A percentile compares a stretch with the other conserved stretches of the same genome.
These are phyloP conservation scores for Decorospora gaudefroyi DNA, from an alignment of 2,329 filamentous ascomycete species.

Conservation along the genomic window DNA sequence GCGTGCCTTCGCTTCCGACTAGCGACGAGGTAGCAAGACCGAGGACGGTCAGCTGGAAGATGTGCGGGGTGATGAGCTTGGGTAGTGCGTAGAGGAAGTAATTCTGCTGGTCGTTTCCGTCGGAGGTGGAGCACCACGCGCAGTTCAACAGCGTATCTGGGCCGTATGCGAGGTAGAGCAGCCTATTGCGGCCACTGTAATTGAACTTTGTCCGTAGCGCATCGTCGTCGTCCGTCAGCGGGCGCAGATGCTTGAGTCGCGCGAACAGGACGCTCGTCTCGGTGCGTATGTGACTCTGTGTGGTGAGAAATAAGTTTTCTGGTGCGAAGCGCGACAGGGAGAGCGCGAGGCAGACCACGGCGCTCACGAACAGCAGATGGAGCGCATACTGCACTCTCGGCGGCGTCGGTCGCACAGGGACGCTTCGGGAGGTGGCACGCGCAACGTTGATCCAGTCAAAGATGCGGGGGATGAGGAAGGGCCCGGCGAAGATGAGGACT, in stretches of 20 bases:
- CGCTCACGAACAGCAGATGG: conserved; percentile 62
- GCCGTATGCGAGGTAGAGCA: conserved; percentile 84
- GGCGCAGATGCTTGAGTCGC: conserved; percentile 66
- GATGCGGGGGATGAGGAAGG: conserved; percentile 69
- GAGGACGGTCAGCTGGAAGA: conserved; percentile 73
- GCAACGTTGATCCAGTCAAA: conserved; percentile 67
- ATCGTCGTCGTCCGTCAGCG: conserved; percentile 65
- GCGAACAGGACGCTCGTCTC: conserved; percentile 83
- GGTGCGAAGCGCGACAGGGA: conserved; percentile 70
- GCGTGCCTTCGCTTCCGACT: conserved; percentile 64
- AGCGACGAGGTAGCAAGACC: conserved; percentile 74
- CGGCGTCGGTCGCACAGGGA: conserved; percentile 62
- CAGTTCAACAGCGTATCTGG: conserved; percentile 74
- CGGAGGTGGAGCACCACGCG: conserved; percentile 71
- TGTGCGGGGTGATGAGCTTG: conserved; percentile 72
- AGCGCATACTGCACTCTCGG: conserved; percentile 61
- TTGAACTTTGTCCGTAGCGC: conserved; percentile 67
- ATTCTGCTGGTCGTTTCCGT: conserved; percentile 64
- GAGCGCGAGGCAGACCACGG: conserved; percentile 60
- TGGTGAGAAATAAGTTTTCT: conserved; percentile 79
- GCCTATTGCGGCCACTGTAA: conserved; percentile 65
- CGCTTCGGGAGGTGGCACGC: conserved; percentile 46
- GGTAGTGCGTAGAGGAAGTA: conserved; percentile 85
- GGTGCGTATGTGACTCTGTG: conserved; percentile 80
- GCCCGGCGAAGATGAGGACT: conserved; percentile 64